A percentile compares a stretch with the other conserved stretches of the same genome.
Conservation (phyloP, 2,329 filamentous ascomycete genomes). For the Sclerotinia minor region DNA sequence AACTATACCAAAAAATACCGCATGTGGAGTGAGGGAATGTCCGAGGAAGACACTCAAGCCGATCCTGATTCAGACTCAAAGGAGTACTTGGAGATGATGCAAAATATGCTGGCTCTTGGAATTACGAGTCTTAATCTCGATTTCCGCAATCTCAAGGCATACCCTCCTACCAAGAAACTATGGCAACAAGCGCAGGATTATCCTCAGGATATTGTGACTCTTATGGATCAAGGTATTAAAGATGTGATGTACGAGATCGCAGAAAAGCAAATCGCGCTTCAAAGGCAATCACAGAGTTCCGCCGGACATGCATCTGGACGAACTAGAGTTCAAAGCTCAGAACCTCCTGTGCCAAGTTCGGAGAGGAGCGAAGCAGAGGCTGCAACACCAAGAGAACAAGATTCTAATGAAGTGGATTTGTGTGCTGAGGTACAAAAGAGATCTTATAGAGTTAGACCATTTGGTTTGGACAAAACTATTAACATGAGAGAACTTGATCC, state of each 20-base stretch:
- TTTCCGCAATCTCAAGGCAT: slow-evolving; percentile 84
- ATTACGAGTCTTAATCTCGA: slow-evolving; percentile 85
- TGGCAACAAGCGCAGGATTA: slow-evolving; percentile 96
- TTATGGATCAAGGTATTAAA: slow-evolving; percentile 94
- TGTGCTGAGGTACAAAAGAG: slow-evolving; percentile 75
- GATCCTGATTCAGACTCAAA: slow-evolving; percentile 73
- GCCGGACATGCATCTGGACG: slow-evolving; percentile 49
- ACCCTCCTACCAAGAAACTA: slow-evolving; percentile 87
- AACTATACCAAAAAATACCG: slow-evolving; percentile 95
- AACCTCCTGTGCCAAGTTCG: slow-evolving; percentile 76
- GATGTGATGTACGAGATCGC: slow-evolving; percentile 92
- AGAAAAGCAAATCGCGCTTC: slow-evolving; percentile 71
- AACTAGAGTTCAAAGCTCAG: slow-evolving; percentile 62
- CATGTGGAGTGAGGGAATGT: slow-evolving; percentile 82
- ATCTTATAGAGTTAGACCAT: slow-evolving; percentile 84
- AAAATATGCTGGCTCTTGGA: slow-evolving; percentile 87
- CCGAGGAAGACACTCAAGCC: slow-evolving; percentile 70
- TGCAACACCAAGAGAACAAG: slow-evolving; percentile 47
- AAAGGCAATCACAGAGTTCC: slow-evolving; percentile 61
- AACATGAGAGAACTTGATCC: slow-evolving; percentile 95
- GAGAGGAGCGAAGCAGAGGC: slow-evolving; percentile 60
- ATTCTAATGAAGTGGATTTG: slow-evolving; percentile 61
- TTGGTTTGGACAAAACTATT: slow-evolving; percentile 80
- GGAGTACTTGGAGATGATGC: slow-evolving; percentile 81
- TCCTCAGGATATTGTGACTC: slow-evolving; percentile 90